Evolutionary conservation across 257 asterid genomes (phyloP).

Genomic region (Solanum verrucosum): DNA sequence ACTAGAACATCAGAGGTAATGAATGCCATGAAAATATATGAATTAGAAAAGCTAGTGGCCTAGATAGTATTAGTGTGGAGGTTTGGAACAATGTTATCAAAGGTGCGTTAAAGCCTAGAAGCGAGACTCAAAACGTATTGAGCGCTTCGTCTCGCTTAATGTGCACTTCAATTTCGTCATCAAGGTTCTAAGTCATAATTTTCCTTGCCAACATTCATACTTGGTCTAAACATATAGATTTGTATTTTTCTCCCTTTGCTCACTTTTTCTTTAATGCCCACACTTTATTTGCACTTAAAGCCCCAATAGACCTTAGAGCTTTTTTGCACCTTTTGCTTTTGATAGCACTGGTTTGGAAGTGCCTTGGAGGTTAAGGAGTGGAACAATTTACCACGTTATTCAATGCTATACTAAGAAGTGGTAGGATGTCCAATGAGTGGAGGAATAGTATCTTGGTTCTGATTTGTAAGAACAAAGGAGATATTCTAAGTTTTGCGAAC

Average conservation of each 20-base stretch:
- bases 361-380: background rate
- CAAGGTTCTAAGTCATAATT: too few species aligned
- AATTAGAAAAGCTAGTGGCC: background rate
- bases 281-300: too few species aligned
- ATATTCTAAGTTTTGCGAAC: background rate
- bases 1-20: background rate
- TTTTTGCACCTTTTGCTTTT: too few species aligned
- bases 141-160: too few species aligned
- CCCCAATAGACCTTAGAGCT: too few species aligned
- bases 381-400: background rate
- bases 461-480: background rate
- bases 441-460: background rate
- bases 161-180: too few species aligned
- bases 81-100: background rate
- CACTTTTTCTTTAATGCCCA: too few species aligned
- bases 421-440: background rate
- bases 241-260: too few species aligned
- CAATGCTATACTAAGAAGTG: background rate
- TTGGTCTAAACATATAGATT: too few species aligned
- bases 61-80: background rate
- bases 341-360: background rate
- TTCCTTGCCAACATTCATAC: too few species aligned
- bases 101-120: too few species aligned
- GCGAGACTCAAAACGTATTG: too few species aligned
- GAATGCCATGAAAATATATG: background rate